Base-by-base conservation (phyloP, 352 stramenopile genomes). In the Phytophthora citrophthora region DNA sequence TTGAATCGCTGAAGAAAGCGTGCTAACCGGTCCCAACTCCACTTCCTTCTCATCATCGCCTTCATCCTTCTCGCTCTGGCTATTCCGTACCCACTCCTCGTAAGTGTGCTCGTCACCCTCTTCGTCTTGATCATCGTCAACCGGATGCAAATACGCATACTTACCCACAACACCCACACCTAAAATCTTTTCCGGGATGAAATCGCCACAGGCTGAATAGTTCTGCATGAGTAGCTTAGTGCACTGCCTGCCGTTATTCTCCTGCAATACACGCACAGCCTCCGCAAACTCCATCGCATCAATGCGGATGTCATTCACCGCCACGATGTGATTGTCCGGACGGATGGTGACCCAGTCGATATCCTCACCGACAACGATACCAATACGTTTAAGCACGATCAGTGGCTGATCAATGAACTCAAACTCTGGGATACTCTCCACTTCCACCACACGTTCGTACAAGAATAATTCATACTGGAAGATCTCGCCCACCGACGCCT, bases 161-260 rank as follows among this genome's bases (percentile, higher is more conserved):
- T 94, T 94, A 50, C 82, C 85, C 9, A 95, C 58, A 5, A 95
- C 87, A 16, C 83, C 83, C 8, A 95, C 65, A 13, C 87, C 87
- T 11, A 95, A 54, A 49, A 95, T 93, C 53, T 95, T 95, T 54
- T 95, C 87, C 2, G 86, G 87, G 26, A 95, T 95, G 41, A 95
- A 95, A 16, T 95, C 87, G 15, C 87, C 87, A 32, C 85, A 91
- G 0, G 85, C 84, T 57, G 85, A 92, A 48, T 93, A 95, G 44
- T 95, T 95, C 53, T 95, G 87, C 84, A 95, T 94, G 15, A 95
- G 72, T 26, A 95, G 49, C 54, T 93, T 95, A 12, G 85, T 95
- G 70, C 87, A 95, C 64, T 89, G 83, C 36, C 89, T 83, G 31
- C 87, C 87, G 44, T 95, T 95, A 67, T 95, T 94, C 40, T 93